Base-by-base conservation (phyloP, 2,329 filamentous ascomycete species). In the Cladophialophora chaetospira region DNA sequence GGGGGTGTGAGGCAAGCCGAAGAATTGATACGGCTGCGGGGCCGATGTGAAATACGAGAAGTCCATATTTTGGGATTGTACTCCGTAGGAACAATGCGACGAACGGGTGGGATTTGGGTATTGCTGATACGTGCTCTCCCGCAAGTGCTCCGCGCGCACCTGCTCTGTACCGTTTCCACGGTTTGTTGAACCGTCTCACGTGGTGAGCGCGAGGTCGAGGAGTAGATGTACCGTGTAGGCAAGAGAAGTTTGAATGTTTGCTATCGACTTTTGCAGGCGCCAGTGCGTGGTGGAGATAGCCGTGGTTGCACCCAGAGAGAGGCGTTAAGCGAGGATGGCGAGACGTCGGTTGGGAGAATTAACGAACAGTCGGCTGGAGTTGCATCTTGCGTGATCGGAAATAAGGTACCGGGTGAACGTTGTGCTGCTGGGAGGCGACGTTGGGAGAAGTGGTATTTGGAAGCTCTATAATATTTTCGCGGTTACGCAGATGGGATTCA, bases 41-140 rank as follows among this genome's bases (percentile, higher is more conserved):
- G 73, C 70, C 15, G 75, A 66, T 48, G 70, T 67, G 64, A 79
- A 84, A 69, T 80, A 83, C 51, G 76, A 74, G 69, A 82, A 85
- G 65, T 85, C 81, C 82, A 85, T 85, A 38, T 21, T 21, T 19
- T 23, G 19, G 26, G 25, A 25, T 44, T n/a, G n/a, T n/a, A n/a
- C 15, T 11, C n/a, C 19, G 28, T 43, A 15, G 17, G 43, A 42
- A n/a, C n/a, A 29, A 26, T 28, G 43, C 8, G 5, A 17, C 8
- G 48, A 29, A 36, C 3, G 6, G n/a, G 5, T 42, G 3, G 15
- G 23, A 9, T 31, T 13, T 40, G 19, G 11, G 25, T 46, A 28
- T 46, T 11, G 5, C 44, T 17, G 25, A 13, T 19, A 21, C n/a
- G 19, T 46, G 26, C 19, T 19, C 44, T 17, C 31, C 6, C 44